A percentile compares a stretch with the other conserved stretches of the same genome.
Evolutionary conservation across 2,329 filamentous ascomycete species (phyloP).

Genomic region (Metarhizium robertsii): DNA sequence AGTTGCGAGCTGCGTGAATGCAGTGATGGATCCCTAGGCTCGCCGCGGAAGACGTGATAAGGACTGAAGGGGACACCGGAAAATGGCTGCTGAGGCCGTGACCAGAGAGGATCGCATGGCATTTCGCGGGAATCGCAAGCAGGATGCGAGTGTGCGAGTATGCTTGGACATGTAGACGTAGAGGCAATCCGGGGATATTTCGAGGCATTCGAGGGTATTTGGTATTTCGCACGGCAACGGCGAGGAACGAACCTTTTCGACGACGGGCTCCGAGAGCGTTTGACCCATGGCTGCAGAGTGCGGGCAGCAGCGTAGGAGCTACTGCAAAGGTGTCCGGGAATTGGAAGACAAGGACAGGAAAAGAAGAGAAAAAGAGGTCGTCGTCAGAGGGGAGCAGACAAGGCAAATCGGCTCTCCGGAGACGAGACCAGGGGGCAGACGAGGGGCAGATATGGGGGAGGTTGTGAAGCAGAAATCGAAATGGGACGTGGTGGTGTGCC

Average conservation of each 20-base stretch:
- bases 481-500: background rate
- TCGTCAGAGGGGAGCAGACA: slow-evolving; percentile 4
- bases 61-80: background rate
- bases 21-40: background rate
- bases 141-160: background rate
- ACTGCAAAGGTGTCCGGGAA: slow-evolving; percentile 13
- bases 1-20: background rate
- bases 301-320: slow-evolving; percentile 16
- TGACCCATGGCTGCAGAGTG: slow-evolving; percentile 68
- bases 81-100: background rate
- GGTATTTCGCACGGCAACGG: background rate
- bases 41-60: background rate
- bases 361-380: background rate
- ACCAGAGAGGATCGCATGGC: background rate
- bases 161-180: background rate
- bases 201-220: background rate
- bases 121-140: background rate
- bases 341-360: slow-evolving; percentile 5
- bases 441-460: background rate
- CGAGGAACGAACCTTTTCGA: slow-evolving; percentile 72
- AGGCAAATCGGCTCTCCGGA: slow-evolving; percentile 2
- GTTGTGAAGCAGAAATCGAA: slow-evolving; percentile 2
- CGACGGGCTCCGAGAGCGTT: slow-evolving; percentile 96
- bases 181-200: too few relatives aligned
- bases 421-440: slow-evolving; percentile 2